These are phyloP conservation scores for Chalara sp. DNA, from an alignment of 2,329 filamentous ascomycete genomes.

Conservation along the genomic window DNA sequence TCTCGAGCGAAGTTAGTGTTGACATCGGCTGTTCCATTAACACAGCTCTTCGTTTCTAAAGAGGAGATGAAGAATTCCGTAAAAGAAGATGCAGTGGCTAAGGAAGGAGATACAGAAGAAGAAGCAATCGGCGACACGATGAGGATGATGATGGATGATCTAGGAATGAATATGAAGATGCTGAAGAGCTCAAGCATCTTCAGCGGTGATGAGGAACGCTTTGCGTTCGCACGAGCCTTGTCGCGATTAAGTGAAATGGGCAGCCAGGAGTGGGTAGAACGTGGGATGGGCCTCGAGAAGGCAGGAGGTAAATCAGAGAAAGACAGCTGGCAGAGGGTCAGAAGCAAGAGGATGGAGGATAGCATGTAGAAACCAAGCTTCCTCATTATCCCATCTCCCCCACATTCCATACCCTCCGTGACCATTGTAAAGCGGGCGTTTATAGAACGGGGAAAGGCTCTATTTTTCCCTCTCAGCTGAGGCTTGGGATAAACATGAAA, in stretches of 20 bases:
- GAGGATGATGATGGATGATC: slow-evolving; percentile 78
- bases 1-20: slow-evolving; percentile 88
- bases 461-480: no score
- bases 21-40: slow-evolving; percentile 78
- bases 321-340: slow-evolving; percentile 39
- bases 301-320: slow-evolving; percentile 37
- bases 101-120: slow-evolving; percentile 32
- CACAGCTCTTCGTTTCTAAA: slow-evolving; percentile 76
- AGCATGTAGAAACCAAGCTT: slow-evolving; percentile 17
- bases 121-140: slow-evolving; percentile 56
- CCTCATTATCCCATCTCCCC: no score
- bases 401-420: no score
- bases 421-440: no score
- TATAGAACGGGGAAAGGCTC: no score
- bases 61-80: slow-evolving; percentile 60
- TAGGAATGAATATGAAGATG: slow-evolving; percentile 77
- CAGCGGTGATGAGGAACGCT: slow-evolving; percentile 89
- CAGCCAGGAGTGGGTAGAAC: slow-evolving; percentile 88
- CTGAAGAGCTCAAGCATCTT: slow-evolving; percentile 85
- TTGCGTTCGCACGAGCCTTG: slow-evolving; percentile 87
- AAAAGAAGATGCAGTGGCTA: slow-evolving; percentile 35
- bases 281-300: slow-evolving; percentile 48
- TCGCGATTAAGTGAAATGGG: slow-evolving; percentile 88
- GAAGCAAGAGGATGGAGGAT: slow-evolving; percentile 43
- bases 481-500: no score